These are phyloP conservation scores for Balansia obtecta DNA, from an alignment of 2,329 filamentous ascomycete species.

Conservation along the genomic window DNA sequence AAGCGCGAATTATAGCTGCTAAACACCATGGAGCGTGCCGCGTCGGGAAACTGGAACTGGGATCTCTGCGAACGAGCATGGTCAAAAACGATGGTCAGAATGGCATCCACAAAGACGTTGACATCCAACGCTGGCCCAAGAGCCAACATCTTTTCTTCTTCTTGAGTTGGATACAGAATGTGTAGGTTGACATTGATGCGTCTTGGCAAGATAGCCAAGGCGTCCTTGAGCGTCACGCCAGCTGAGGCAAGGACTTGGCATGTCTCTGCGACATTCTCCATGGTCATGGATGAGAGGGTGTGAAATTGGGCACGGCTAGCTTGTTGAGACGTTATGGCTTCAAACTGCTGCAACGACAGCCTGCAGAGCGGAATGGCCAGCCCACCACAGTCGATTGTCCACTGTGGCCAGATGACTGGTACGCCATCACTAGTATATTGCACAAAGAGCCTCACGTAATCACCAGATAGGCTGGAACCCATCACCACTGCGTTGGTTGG, in stretches of 20 bases:
- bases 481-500: conserved; percentile 76
- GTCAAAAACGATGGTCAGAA: conserved; percentile 79
- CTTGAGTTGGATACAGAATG: conserved; percentile 67
- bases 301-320: conserved; percentile 31
- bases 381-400: conserved; percentile 63
- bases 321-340: conserved; percentile 33
- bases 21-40: conserved; percentile 80
- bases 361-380: conserved; percentile 74
- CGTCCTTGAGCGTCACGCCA: conserved; percentile 69
- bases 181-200: conserved; percentile 87
- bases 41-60: conserved; percentile 53
- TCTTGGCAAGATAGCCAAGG: conserved; percentile 60
- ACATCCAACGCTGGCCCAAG: conserved; percentile 69
- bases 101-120: conserved; percentile 73
- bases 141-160: conserved; percentile 58
- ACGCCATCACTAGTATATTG: conserved; percentile 82
- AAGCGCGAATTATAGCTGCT: conserved; percentile 84
- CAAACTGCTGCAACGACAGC: conserved; percentile 63
- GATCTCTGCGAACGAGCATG: conserved; percentile 60
- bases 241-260: conserved; percentile 63
- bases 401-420: conserved; percentile 77
- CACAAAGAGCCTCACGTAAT: conserved; percentile 84
- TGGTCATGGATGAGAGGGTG: conserved; percentile 31
- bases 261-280: conserved; percentile 47
- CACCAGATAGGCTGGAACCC: conserved; percentile 88